Evolutionary conservation across 148 eudicot species (phyloP).

Genomic region (Silene latifolia): DNA sequence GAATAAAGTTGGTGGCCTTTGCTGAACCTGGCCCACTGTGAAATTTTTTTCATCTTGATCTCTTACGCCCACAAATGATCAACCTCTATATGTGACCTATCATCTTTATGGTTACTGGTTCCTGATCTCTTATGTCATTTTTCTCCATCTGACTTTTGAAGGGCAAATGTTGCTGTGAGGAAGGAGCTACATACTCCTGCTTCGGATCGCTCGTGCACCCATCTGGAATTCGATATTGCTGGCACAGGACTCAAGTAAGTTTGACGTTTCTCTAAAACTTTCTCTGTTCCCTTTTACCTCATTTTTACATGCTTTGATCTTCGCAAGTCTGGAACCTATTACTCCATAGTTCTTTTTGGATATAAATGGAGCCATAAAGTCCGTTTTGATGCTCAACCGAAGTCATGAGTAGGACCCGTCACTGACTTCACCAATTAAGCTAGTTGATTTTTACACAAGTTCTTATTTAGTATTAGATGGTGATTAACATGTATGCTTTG

Average conservation of each 20-base stretch:
- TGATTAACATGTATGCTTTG: neutral
- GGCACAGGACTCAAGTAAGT: slow-evolving; percentile 82
- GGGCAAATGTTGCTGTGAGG: slow-evolving; percentile 79
- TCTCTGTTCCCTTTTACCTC: neutral
- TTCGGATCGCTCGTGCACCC: slow-evolving; percentile 96
- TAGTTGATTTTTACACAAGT: neutral
- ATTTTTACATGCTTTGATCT: slow-evolving; percentile 2
- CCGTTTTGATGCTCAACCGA: too few species aligned
- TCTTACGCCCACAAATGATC: neutral
- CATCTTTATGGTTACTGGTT: neutral
- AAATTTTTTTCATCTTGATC: too few species aligned
- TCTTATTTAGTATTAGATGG: neutral
- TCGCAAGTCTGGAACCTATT: neutral
- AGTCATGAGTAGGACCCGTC: too few species aligned
- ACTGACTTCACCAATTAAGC: too few species aligned
- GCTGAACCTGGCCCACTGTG: too few species aligned
- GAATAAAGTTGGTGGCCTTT: too few species aligned
- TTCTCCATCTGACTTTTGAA: slow-evolving; percentile 29
- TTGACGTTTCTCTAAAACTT: neutral
- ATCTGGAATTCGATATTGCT: slow-evolving; percentile 84
- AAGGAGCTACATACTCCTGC: slow-evolving; percentile 81
- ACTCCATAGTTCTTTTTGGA: too few species aligned
- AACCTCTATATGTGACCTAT: neutral
- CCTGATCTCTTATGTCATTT: neutral
- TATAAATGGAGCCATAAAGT: too few species aligned